phyloP scores from a whole-genome alignment of 2,329 filamentous ascomycete species.

The Cladophialophora yegresii region DNA sequence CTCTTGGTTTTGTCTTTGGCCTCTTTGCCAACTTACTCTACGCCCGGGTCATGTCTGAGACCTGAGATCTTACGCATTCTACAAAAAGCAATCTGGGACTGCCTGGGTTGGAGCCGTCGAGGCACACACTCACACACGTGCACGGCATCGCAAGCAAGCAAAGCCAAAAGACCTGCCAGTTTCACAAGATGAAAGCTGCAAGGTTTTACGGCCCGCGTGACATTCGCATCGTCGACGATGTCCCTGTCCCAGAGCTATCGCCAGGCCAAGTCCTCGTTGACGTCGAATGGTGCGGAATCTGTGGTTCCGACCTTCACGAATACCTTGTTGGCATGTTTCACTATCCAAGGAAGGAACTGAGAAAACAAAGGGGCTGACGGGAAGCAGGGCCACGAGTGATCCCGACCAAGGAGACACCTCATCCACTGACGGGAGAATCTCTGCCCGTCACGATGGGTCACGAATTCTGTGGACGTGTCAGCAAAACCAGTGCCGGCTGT shows the following conservation, averaged over 20 bases:
- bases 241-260: constrained; percentile 22
- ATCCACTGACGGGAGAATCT: constrained; percentile 11
- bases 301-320: constrained; percentile 17
- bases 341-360: too few species aligned
- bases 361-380: too few species aligned
- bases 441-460: constrained; percentile 13
- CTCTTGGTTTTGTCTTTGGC: too few species aligned
- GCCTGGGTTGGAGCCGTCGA: too few species aligned
- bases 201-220: constrained; percentile 9
- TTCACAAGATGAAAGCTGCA: constrained; percentile 8
- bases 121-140: too few species aligned
- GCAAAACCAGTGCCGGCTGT: neutral
- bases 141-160: too few species aligned
- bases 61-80: too few species aligned
- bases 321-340: constrained; percentile 33
- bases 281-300: constrained; percentile 23
- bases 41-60: too few species aligned
- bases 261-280: constrained; percentile 12
- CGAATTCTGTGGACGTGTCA: constrained; percentile 17
- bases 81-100: too few species aligned
- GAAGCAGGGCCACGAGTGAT: constrained; percentile 4
- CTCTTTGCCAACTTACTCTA: too few species aligned
- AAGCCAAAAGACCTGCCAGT: too few species aligned
- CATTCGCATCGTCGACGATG: constrained; percentile 9
- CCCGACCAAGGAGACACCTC: neutral